These are phyloP conservation scores for Saccharomycopsis olivae DNA, from an alignment of 805 yeast genomes.

Conservation along the genomic window DNA sequence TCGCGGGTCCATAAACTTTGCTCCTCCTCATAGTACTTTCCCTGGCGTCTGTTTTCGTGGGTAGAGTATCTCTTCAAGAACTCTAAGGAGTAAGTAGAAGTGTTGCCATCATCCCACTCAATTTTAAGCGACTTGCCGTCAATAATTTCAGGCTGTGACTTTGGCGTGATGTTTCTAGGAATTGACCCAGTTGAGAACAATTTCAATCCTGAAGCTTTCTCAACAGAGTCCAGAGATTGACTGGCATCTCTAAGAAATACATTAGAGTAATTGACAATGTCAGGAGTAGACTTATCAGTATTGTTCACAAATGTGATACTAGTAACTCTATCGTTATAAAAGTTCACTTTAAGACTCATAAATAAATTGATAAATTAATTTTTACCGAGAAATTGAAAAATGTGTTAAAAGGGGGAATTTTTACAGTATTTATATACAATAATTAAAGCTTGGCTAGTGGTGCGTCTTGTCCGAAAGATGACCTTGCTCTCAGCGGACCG, in stretches of 20 bases:
- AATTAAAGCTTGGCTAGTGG: too few species aligned
- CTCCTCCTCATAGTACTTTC: constrained; percentile 15
- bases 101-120: constrained; percentile 38
- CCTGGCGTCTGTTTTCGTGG: constrained; percentile 23
- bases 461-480: too few species aligned
- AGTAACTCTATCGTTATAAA: constrained; percentile 17
- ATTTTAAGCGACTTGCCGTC: constrained; percentile 28
- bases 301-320: constrained; percentile 16
- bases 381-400: too few species aligned
- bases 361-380: too few species aligned
- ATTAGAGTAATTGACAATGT: constrained; percentile 32
- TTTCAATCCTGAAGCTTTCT: constrained; percentile 48
- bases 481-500: too few species aligned
- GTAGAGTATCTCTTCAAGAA: constrained; percentile 38
- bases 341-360: constrained; percentile 16
- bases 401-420: not conserved
- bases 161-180: constrained; percentile 27
- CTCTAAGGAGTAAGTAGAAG: constrained; percentile 30
- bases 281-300: constrained; percentile 11
- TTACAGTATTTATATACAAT: too few species aligned
- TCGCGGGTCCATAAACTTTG: constrained; percentile 10
- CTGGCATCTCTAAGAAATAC: constrained; percentile 62
- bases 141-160: constrained; percentile 15
- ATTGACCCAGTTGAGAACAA: constrained; percentile 49
- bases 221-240: constrained; percentile 36